Conservation (phyloP, 2,329 filamentous ascomycete species). For the Exophiala mesophila region DNA sequence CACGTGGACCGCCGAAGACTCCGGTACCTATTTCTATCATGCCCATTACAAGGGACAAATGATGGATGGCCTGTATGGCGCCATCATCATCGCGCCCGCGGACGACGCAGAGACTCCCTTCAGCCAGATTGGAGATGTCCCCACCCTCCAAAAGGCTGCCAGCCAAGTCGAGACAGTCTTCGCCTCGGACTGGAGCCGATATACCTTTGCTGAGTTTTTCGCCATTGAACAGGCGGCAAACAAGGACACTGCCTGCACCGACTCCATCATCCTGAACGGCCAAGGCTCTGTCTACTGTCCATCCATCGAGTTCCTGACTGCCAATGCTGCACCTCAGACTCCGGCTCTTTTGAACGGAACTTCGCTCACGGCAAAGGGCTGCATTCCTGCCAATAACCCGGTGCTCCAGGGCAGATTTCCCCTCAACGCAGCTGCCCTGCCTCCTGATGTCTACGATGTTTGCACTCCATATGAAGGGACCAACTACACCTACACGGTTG, state of each 20-base stretch:
- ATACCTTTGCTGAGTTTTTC: conserved; percentile 46
- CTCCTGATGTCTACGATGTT: conserved; percentile 40
- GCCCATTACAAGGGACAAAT: conserved; percentile 61
- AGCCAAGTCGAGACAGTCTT: conserved; percentile 44
- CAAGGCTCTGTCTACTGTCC: conserved; percentile 54
- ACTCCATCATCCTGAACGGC: conserved; percentile 59
- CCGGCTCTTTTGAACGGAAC: conserved; percentile 26
- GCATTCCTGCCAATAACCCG: conserved; percentile 29
- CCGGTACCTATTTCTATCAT: conserved; percentile 63
- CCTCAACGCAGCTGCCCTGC: conserved; percentile 38
- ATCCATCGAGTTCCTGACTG: conserved; percentile 40
- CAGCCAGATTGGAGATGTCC: conserved; percentile 42
- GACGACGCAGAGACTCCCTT: conserved; percentile 44
- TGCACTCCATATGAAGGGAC: conserved; percentile 20
- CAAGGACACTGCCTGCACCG: conserved; percentile 51
- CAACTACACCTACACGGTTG: conserved; percentile 31
- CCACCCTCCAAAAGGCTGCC: conserved; percentile 49
- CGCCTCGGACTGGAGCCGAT: conserved; percentile 53
- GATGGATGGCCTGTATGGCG: conserved; percentile 63
- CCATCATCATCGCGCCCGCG: conserved; percentile 53
- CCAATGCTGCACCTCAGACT: conserved; percentile 33
- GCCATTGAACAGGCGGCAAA: conserved; percentile 29
- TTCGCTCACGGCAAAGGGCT: conserved; percentile 33
- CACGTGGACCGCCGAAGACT: conserved; percentile 44
- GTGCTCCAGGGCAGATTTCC: conserved; percentile 33